A percentile compares a stretch with the other conserved stretches of the same genome.
phyloP scores from a whole-genome alignment of 176 grass and related monocot species.

The Guadua angustifolia region DNA sequence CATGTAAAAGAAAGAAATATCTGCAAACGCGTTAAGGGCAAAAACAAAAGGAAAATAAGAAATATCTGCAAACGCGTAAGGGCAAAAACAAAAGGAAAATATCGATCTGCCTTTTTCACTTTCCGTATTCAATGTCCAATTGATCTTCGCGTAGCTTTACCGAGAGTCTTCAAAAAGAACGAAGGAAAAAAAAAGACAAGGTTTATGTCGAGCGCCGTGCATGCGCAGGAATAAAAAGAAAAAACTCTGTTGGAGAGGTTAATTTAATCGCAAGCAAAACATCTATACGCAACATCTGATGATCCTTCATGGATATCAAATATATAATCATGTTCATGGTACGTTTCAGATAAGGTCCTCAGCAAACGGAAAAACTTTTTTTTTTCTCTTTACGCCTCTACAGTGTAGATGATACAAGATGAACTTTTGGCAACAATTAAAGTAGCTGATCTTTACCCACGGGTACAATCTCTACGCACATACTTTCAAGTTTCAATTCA shows the following conservation, averaged over 20 bases:
- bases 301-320: too few species aligned
- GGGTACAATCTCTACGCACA: too few species aligned
- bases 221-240: not conserved
- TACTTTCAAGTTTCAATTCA: too few species aligned
- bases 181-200: not conserved
- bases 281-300: too few species aligned
- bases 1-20: not conserved
- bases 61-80: not conserved
- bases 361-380: too few species aligned
- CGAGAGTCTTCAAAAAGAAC: not conserved
- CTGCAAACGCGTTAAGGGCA: not conserved
- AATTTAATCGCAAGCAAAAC: too few species aligned
- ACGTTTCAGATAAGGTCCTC: too few species aligned
- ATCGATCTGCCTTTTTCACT: not conserved
- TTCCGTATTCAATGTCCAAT: not conserved
- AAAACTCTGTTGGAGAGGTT: not conserved
- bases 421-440: too few species aligned
- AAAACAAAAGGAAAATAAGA: not conserved
- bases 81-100: not conserved
- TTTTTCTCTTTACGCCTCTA: too few species aligned
- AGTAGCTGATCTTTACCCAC: too few species aligned
- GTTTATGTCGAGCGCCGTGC: not conserved
- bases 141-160: not conserved
- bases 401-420: too few species aligned
- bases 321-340: too few species aligned